Percentiles rank a stretch among this genome's conserved stretches.
Conservation (phyloP, 164 flowering plant species). For the Vitis rotundifolia region DNA sequence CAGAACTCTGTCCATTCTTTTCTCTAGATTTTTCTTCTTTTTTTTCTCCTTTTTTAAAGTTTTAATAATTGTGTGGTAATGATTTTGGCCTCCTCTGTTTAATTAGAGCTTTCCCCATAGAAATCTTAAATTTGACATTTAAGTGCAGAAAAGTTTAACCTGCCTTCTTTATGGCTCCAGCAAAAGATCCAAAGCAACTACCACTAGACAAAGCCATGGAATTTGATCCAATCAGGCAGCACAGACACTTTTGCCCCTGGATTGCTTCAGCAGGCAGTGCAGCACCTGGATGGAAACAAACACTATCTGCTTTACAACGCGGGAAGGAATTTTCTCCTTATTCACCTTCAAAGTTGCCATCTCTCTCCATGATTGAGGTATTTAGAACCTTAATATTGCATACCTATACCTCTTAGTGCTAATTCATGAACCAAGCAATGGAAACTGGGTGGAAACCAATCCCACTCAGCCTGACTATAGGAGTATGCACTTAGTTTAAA, state of each 20-base stretch:
- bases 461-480: too few species aligned
- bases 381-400: neutral
- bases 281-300: conserved; percentile 79
- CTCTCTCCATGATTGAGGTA: conserved; percentile 63
- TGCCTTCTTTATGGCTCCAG: conserved; percentile 24
- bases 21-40: too few species aligned
- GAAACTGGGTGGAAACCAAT: too few species aligned
- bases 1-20: too few species aligned
- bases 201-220: conserved; percentile 32
- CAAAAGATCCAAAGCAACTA: conserved; percentile 20
- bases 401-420: too few species aligned
- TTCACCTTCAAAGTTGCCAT: conserved; percentile 28
- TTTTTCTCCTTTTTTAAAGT: too few species aligned
- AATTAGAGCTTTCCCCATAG: too few species aligned
- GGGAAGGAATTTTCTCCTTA: conserved; percentile 36
- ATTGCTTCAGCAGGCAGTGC: conserved; percentile 49
- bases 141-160: neutral
- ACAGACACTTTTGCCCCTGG: conserved; percentile 96
- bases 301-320: conserved; percentile 61
- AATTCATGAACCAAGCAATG: neutral
- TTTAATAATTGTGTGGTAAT: too few species aligned
- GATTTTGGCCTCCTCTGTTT: too few species aligned
- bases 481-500: too few species aligned
- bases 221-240: conserved; percentile 89
- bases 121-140: too few species aligned